A percentile compares a stretch with the other conserved stretches of the same genome.
phyloP scores from a whole-genome alignment of 1,284 basidiomycete genomes.

The Heterobasidion parviporum region DNA sequence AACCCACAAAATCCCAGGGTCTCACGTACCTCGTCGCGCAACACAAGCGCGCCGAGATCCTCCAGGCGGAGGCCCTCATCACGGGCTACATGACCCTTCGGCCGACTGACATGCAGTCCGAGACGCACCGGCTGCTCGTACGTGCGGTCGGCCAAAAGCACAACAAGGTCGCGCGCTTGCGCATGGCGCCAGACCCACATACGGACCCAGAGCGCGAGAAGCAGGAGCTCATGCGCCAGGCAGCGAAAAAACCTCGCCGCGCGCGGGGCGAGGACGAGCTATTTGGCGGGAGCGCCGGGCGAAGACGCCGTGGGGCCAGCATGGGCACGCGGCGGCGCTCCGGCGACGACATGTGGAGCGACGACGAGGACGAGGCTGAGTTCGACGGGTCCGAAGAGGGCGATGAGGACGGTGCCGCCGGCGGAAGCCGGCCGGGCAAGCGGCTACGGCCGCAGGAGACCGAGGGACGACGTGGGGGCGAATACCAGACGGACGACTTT shows the following conservation, averaged over 20 bases:
- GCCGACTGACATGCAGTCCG: constrained; percentile 84
- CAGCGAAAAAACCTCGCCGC: constrained; percentile 53
- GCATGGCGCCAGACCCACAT: constrained; percentile 66
- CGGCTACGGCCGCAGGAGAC: constrained; percentile 27
- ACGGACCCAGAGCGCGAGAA: constrained; percentile 69
- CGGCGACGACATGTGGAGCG: constrained; percentile 32
- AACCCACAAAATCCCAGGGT: constrained; percentile 45
- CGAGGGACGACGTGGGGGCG: constrained; percentile 35
- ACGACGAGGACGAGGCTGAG: constrained; percentile 33
- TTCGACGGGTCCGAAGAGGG: constrained; percentile 46
- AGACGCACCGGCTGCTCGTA: constrained; percentile 84
- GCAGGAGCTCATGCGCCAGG: constrained; percentile 58
- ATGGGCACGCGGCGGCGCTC: constrained; percentile 24
- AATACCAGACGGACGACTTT: constrained; percentile 79
- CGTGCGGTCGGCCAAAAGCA: constrained; percentile 82
- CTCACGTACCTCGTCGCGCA: constrained; percentile 87
- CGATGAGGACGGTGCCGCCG: constrained; percentile 34
- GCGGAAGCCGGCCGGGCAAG: constrained; percentile 26
- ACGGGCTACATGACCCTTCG: constrained; percentile 79
- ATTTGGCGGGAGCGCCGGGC: constrained; percentile 34
- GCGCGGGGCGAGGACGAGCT: constrained; percentile 25
- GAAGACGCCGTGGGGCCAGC: constrained; percentile 31
- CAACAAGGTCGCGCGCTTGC: constrained; percentile 68
- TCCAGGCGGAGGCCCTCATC: constrained; percentile 79
- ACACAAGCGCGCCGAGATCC: constrained; percentile 77